Percentiles rank a stretch among this genome's conserved stretches.
Conservation (phyloP, 805 yeast genomes). For the Candida oleophila region DNA sequence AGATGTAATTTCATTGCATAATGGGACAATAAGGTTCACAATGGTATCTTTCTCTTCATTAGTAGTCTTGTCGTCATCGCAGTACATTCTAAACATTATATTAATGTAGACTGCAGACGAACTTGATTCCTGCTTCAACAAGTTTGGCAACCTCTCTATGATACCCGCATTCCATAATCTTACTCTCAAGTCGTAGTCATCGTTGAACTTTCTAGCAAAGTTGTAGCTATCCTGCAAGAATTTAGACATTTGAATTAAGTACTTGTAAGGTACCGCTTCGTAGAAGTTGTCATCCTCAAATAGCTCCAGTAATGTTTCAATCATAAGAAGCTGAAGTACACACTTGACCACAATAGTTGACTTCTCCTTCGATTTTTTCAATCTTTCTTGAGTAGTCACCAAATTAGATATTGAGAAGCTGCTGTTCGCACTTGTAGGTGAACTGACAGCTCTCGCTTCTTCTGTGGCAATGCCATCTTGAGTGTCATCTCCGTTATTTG, state of each 20-base stretch:
- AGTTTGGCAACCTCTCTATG: conserved; percentile 87
- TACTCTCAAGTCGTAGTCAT: conserved; percentile 83
- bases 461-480: conserved; percentile 19
- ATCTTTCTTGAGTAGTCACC: conserved; percentile 32
- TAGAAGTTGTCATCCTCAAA: conserved; percentile 71
- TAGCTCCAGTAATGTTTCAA: conserved; percentile 80
- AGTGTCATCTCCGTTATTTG: conserved; percentile 23
- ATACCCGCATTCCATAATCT: conserved; percentile 89
- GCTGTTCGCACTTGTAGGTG: conserved; percentile 4
- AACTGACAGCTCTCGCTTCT: conserved; percentile 13
- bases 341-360: conserved; percentile 87
- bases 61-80: conserved; percentile 55
- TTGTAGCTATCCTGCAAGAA: conserved; percentile 68
- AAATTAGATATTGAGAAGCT: conserved; percentile 1
- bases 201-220: conserved; percentile 86
- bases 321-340: conserved; percentile 84
- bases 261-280: conserved; percentile 61
- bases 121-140: conserved; percentile 87
- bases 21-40: conserved; percentile 54
- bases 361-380: conserved; percentile 52
- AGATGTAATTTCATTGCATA: conserved; percentile 68
- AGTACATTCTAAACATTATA: conserved; percentile 75
- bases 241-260: conserved; percentile 58
- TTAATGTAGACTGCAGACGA: conserved; percentile 85
- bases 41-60: conserved; percentile 48